These are phyloP conservation scores for Penicillium subrubescens DNA, from an alignment of 495 filamentous ascomycete species.

Conservation along the genomic window DNA sequence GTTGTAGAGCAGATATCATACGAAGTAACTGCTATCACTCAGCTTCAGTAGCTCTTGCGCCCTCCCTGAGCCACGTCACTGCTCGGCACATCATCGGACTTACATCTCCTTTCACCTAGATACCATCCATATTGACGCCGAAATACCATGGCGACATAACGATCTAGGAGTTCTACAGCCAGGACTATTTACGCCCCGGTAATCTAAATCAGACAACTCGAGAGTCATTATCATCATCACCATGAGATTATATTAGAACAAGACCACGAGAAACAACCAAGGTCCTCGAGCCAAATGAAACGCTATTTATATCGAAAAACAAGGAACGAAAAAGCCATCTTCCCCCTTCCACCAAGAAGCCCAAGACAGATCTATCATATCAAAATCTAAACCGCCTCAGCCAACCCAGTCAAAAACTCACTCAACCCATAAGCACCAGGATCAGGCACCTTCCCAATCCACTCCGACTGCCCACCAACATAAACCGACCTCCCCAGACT, in stretches of 20 bases:
- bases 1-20: background rate
- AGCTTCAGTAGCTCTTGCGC: too few relatives aligned
- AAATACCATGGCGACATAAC: background rate
- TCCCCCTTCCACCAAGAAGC: background rate
- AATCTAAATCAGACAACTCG: background rate
- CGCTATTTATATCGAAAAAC: background rate
- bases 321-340: background rate
- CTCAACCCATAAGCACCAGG: conserved; percentile 86
- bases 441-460: conserved; percentile 78
- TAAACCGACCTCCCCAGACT: conserved; percentile 89
- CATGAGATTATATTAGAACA: conserved; percentile 30
- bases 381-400: conserved; percentile 44
- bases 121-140: too few relatives aligned
- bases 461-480: conserved; percentile 79
- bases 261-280: background rate
- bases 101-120: too few relatives aligned
- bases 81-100: too few relatives aligned
- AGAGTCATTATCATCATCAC: conserved; percentile 31
- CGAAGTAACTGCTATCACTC: background rate
- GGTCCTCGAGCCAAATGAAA: background rate
- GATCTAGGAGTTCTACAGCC: background rate
- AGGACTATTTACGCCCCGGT: background rate
- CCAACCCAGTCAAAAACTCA: conserved; percentile 78
- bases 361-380: background rate
- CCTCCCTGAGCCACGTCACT: too few relatives aligned